Evolutionary conservation across 306 rosid genomes (phyloP).

Genomic region (Cucumis cinereus): DNA sequence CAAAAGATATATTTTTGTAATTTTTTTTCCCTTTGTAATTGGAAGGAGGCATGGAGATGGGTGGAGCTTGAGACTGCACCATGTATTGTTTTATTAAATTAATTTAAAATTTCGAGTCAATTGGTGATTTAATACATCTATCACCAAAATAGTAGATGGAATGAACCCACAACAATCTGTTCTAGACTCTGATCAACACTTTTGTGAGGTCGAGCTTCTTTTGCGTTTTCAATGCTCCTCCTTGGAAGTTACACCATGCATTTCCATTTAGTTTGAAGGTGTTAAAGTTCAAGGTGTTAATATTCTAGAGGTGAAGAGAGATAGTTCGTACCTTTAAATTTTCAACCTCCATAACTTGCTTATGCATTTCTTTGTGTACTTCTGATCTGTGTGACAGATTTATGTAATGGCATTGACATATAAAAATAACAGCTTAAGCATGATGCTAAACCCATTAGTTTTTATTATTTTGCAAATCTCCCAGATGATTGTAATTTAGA

Average conservation of each 20-base stretch:
- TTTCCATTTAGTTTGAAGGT: neutral
- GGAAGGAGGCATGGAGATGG: too few species aligned
- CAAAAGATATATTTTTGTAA: too few species aligned
- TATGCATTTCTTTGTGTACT: neutral
- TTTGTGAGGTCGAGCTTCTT: neutral
- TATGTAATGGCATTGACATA: neutral
- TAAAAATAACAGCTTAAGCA: neutral
- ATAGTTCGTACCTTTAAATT: too few species aligned
- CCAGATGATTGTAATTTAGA: neutral
- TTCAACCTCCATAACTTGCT: neutral
- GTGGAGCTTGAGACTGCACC: too few species aligned
- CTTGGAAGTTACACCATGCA: neutral
- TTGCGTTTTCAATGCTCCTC: neutral
- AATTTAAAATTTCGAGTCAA: too few species aligned
- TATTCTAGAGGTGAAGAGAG: neutral
- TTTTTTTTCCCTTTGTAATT: too few species aligned
- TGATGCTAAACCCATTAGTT: neutral
- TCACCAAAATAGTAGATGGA: neutral
- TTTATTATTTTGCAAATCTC: neutral
- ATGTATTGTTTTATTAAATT: too few species aligned
- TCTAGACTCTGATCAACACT: neutral
- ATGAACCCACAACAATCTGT: neutral
- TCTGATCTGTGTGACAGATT: too few species aligned
- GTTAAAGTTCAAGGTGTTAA: neutral
- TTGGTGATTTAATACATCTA: neutral